Evolutionary conservation across 805 yeast genomes (phyloP), one percentile per base, ranked within the genome.

Genomic region (Aciculoconidium aculeatum): DNA sequence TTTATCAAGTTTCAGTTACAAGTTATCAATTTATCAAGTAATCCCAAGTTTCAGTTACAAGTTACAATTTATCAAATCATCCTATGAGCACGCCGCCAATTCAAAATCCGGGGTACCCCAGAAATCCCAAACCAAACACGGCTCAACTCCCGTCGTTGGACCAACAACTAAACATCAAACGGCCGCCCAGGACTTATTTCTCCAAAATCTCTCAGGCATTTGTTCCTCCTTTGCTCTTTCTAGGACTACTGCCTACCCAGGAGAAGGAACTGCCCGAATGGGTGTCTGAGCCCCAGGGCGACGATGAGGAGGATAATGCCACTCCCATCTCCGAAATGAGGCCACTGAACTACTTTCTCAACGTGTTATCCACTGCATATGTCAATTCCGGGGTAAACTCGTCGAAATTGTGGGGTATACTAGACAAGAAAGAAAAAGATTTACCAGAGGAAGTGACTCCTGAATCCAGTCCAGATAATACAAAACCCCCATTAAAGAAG

Each of bases 301-400:
- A 32, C 27, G 60, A 51, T 4, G 63, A 55, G 6, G 40, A 41
- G 6, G 66, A 60, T 30, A 39, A 44, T 11, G 65, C 63, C 1
- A 27, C 23, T 5, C 47, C 56, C 1, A 36, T 44, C 2, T 49
- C 44, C 7, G 53, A 45, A 7, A 35, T 39, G 28, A 39, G 39
- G 12, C 48, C 53, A 7, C 51, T 43, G 25, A 47, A 45, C 25
- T 49, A 50, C 23, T 44, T 60, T 14, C 31, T 57, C 16, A 46
- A 49, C 35, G 36, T 56, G 25, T 34, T 62, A 5, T 45, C 62
- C 11, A 45, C 62, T 2, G 49, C 61, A 0, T 50, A 48, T 24
- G 44, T 58, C 5, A 49, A 41, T 31, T 40, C 60, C 1, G 65
- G 60, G 1, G 28, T 51, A 6, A 44, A 47, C 2, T 16, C 22